These are phyloP conservation scores for Akanthomyces lecanii DNA, from an alignment of 2,329 filamentous ascomycete genomes.

Conservation along the genomic window DNA sequence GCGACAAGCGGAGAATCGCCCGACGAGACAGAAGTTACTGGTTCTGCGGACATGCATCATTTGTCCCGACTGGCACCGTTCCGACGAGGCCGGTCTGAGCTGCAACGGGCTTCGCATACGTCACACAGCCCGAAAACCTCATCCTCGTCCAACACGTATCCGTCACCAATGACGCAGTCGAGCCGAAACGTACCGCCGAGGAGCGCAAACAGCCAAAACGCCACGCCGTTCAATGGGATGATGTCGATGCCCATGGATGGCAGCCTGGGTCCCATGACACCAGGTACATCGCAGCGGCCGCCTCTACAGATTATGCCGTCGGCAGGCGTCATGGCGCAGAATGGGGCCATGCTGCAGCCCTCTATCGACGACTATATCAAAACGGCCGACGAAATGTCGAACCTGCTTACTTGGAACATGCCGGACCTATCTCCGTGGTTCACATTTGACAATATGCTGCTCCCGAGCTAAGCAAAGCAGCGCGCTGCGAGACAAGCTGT, in stretches of 20 bases:
- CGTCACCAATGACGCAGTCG: conserved; percentile 19
- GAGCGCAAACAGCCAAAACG: conserved; percentile 3
- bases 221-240: conserved; percentile 10
- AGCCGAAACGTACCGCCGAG: conserved; percentile 11
- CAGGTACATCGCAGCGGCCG: conserved; percentile 10
- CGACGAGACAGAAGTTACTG: conserved; percentile 20
- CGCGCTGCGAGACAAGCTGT: not conserved
- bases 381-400: conserved; percentile 25
- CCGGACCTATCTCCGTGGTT: conserved; percentile 21
- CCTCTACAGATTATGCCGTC: conserved; percentile 19
- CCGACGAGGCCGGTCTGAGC: conserved; percentile 19
- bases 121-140: conserved; percentile 14
- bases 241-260: conserved; percentile 15
- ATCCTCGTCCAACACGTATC: conserved; percentile 16
- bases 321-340: conserved; percentile 19
- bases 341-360: conserved; percentile 18
- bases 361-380: conserved; percentile 25
- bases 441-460: conserved; percentile 12
- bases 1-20: conserved; percentile 15
- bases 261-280: conserved; percentile 7
- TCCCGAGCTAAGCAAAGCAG: conserved; percentile 4
- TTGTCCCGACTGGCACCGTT: conserved; percentile 21
- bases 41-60: conserved; percentile 22
- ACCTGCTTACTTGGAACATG: conserved; percentile 24
- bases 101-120: conserved; percentile 19